Base-by-base conservation (phyloP, 805 yeast species). In the Kodamaea laetipori region DNA sequence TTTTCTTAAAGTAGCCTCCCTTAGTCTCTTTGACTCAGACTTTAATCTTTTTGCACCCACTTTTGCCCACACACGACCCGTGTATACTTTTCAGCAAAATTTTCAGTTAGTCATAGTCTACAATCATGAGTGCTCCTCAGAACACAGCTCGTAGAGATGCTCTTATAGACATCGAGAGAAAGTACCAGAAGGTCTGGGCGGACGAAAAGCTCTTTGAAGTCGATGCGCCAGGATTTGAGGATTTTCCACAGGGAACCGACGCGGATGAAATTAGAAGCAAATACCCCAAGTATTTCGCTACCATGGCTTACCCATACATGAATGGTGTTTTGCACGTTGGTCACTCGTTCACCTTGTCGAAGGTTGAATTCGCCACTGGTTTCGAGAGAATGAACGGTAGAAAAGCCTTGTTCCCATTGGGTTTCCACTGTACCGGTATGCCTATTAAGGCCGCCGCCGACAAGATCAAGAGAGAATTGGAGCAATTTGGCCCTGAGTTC, bases 371-470 rank as follows among this genome's bases (percentile, higher is more conserved):
- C 63, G 83, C 90, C 36, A 76, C 86, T 44, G 98, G 98, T 43
- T 94, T 85, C 61, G 96, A 94, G 73, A 82, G 97, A 70, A 86
- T 94, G 92, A 78, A 78, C 60, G 98, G 97, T 53, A 88, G 85
- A 69, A 79, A 86, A 56, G 96, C 97, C 27, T 73, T 90, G 48
- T 94, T 88, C 72, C 98, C 99, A 40, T 77, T 94, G 45, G 99
- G 99, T 39, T 94, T 92, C 84, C 99, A 94, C 70, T 94, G 99
- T 78, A 94, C 99, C 26, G 99, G 99, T 76, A 86, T 94, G 97
- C 98, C 99, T 43, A 94, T 94, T 64, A 77, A 81, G 63, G 92
- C 98, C 21, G 79, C 96, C 58, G 98, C 99, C 39, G 99, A 92
- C 70, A 92, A 94, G 70, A 77, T 94, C 61, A 81, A 80, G 61